Evolutionary conservation across 31 red algal species (phyloP), one percentile per base, ranked within the genome.

Genomic region (Asparagopsis taxiformis): DNA sequence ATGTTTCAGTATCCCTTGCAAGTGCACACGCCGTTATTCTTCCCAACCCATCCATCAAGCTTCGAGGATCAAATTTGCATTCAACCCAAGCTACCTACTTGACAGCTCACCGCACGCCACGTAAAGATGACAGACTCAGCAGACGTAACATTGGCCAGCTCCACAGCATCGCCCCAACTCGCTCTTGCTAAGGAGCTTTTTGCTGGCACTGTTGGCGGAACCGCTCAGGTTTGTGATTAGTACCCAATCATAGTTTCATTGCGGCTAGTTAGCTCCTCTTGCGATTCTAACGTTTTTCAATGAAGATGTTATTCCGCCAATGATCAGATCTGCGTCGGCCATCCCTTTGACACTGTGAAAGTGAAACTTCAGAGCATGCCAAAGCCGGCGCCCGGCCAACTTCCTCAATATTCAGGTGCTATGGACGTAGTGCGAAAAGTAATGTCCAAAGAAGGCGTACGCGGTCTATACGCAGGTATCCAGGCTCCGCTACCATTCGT

Each of bases 321-420:
- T 46, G 7, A 28, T 19, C 56, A 85, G 41, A 55, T 94, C 25
- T 56, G 62, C 31, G 75, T 89, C 35, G 91, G 91, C 28, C 81
- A 87, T 82, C 91, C 91, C 2, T 94, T 94, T 58, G 91, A 94
- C 51, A 94, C 91, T 6, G 76, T 94, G 55, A 94, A 94, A 59
- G 91, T 94, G 1, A 94, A 94, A 64, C 76, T 94, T 15, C 91
- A 94, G 52, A 89, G 71, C 29, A 86, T 86, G 81, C 49, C 58
- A 22, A 49, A 30, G 16, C 81, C 81, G 2, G 33, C 41, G 29
- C 70, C 81, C n/a, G 77, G 75, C 1, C 57, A 84, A 25, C 54
- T 70, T 31, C 80, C 76, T 24, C 70, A 65, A 55, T 88, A 94
- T 58, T 53, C 51, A 11, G 70, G 72, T 38, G 91, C 81, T 1